phyloP scores from a whole-genome alignment of 2,329 filamentous ascomycete species.

The Penicillium sp. region DNA sequence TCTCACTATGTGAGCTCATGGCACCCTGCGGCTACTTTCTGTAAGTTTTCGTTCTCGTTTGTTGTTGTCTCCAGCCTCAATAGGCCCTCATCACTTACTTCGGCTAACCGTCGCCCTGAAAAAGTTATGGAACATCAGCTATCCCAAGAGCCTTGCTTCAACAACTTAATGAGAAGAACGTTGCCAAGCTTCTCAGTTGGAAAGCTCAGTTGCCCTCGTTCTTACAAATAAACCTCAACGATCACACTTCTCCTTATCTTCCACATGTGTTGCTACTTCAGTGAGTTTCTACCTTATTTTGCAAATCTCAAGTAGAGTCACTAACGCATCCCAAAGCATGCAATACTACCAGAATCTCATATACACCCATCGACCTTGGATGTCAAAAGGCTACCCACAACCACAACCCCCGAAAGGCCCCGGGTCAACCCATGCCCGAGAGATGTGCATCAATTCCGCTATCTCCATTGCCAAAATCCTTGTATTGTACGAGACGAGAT shows the following conservation, averaged over 20 bases:
- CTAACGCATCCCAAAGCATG: slow-evolving; percentile 16
- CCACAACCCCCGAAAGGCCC: slow-evolving; percentile 27
- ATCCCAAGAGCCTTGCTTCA: slow-evolving; percentile 25
- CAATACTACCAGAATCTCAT: slow-evolving; percentile 38
- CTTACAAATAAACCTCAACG: slow-evolving; percentile 24
- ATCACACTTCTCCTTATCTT: slow-evolving; percentile 22
- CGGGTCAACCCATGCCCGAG: slow-evolving; percentile 10
- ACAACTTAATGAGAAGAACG: slow-evolving; percentile 20
- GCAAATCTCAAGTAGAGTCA: background rate
- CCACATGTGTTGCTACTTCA: slow-evolving; percentile 31
- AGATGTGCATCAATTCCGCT: slow-evolving; percentile 19
- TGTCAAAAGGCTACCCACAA: slow-evolving; percentile 32
- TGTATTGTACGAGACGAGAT: slow-evolving; percentile 10
- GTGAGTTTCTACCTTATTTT: slow-evolving; percentile 10
- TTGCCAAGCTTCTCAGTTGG: slow-evolving; percentile 23
- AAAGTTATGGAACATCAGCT: slow-evolving; percentile 13
- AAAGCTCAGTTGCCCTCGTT: slow-evolving; percentile 24
- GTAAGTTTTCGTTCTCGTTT: slow-evolving; percentile 9
- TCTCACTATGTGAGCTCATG: slow-evolving; percentile 33
- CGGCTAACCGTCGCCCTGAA: background rate
- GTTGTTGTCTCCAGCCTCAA: background rate
- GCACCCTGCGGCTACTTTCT: slow-evolving; percentile 30
- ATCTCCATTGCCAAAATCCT: slow-evolving; percentile 17
- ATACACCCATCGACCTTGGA: slow-evolving; percentile 36
- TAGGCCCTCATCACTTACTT: background rate